Percentiles rank a stretch among this genome's conserved stretches.
phyloP scores from a whole-genome alignment of 2,329 filamentous ascomycete species.

The Pseudocercospora fuligena region DNA sequence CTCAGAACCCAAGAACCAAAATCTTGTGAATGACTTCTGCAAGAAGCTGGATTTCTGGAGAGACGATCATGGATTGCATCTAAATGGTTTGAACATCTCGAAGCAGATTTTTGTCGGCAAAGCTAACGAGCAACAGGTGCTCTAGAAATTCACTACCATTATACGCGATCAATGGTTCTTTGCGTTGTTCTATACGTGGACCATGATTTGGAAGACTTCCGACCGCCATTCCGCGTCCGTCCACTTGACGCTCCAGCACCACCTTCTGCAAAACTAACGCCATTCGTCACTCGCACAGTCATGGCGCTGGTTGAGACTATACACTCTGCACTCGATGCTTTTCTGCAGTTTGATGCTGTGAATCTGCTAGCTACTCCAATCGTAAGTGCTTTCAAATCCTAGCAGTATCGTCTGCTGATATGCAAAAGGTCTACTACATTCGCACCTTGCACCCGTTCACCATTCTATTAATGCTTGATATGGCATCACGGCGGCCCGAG shows the following conservation, averaged over 20 bases:
- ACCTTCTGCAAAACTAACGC: conserved; percentile 8
- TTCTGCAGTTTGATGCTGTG: conserved; percentile 8
- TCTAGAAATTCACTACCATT: conserved; percentile 16
- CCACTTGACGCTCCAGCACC: conserved; percentile 8
- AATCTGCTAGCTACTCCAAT: conserved; percentile 14
- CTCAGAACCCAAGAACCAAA: conserved; percentile 6
- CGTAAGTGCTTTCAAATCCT: not conserved
- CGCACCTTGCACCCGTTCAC: conserved; percentile 15
- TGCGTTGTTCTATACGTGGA: conserved; percentile 17
- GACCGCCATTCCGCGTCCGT: conserved; percentile 15
- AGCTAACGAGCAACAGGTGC: conserved; percentile 4
- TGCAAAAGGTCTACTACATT: conserved; percentile 15
- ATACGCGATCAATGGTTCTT: conserved; percentile 10
- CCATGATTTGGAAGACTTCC: conserved; percentile 17
- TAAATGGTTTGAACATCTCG: not conserved
- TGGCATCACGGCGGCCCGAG: conserved; percentile 10
- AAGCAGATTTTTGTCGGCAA: not conserved
- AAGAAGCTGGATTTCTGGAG: conserved; percentile 12
- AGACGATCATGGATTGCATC: conserved; percentile 8
- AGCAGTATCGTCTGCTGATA: not conserved
- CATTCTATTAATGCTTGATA: conserved; percentile 14
- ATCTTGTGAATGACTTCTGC: conserved; percentile 1
- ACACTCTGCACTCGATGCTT: conserved; percentile 14
- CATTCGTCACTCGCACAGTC: conserved; percentile 13
- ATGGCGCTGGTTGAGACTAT: conserved; percentile 9